Evolutionary conservation across 495 filamentous ascomycete species (phyloP).

Genomic region (Lophium mytilinum): DNA sequence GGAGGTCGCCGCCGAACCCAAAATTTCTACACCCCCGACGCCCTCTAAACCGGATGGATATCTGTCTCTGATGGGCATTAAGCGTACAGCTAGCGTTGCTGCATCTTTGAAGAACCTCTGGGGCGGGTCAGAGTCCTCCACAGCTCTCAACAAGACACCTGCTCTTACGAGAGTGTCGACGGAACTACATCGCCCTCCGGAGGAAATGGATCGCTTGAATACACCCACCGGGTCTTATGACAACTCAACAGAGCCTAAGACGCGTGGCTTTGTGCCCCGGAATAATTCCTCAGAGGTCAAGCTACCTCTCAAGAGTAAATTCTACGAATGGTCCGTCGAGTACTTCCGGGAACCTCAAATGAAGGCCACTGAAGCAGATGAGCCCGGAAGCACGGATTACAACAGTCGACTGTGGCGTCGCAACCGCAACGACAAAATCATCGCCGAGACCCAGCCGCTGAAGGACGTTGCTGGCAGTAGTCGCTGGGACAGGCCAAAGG

Average conservation of each 20-base stretch:
- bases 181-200: slow-evolving; percentile 68
- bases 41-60: slow-evolving; percentile 56
- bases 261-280: slow-evolving; percentile 60
- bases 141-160: slow-evolving; percentile 27
- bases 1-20: slow-evolving; percentile 28
- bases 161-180: slow-evolving; percentile 45
- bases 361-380: slow-evolving; percentile 90
- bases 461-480: slow-evolving; percentile 77
- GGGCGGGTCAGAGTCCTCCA: slow-evolving; percentile 28
- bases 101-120: slow-evolving; percentile 64
- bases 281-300: slow-evolving; percentile 45
- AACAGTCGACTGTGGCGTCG: slow-evolving; percentile 91
- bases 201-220: slow-evolving; percentile 64
- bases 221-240: slow-evolving; percentile 61
- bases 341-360: slow-evolving; percentile 99
- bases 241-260: slow-evolving; percentile 64
- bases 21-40: slow-evolving; percentile 42
- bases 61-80: slow-evolving; percentile 48
- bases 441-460: slow-evolving; percentile 83
- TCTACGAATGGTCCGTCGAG: slow-evolving; percentile 92
- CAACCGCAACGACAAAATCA: slow-evolving; percentile 84
- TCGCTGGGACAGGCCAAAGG: slow-evolving; percentile 69
- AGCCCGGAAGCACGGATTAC: slow-evolving; percentile 94
- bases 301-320: slow-evolving; percentile 72
- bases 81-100: slow-evolving; percentile 64